Base-by-base conservation (phyloP, 805 yeast genomes). In the Jamesozyma lodderae region DNA sequence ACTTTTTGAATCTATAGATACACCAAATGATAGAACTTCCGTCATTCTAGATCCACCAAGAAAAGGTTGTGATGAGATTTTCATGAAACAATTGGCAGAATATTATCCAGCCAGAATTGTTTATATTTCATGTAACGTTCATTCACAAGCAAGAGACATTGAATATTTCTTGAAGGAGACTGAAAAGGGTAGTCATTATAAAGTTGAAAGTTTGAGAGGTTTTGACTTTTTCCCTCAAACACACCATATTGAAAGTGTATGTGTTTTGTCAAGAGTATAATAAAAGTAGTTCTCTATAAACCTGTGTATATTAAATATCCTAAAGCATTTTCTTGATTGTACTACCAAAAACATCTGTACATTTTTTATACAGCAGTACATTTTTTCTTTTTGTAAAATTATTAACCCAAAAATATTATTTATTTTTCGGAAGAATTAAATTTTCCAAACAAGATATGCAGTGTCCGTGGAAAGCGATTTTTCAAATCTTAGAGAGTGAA, bases 191-290 rank as follows among this genome's bases (percentile, higher is more conserved):
- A 49, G 57, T 6, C 54, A 70, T 28, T 92, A 86, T 64, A 65
- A 64, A 41, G 72, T 92, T 33, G 95, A 85, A 48, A 80, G 90
- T 48, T 69, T 92, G 18, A 77, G 86, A 53, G 98, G 98, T 1
- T 92, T 92, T 59, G 98, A 92, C 61, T 90, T 92, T 65, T 92
- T 92, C 68, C 95, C 95, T 3, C 94, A 86, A 63, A 86, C 95
- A 0, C 90, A 86, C 52, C 95, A 85, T 53, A 94, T 85, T 27
- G 95, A 85, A 59, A 77, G 90, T 55, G 85, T 85, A 15, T 90
- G 90, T 13, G 92, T 85, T 5, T 63, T 85, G 32, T 47, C 60
- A 1, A 62, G 68, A 47, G 53, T 46, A 14, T 44, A 32, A 33
- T 6, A 22, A 32, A 8, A 22, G 15, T 4, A 23, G 25, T 23